Conservation (phyloP, 2,329 filamentous ascomycete genomes). For the Aspergillus udagawae region DNA sequence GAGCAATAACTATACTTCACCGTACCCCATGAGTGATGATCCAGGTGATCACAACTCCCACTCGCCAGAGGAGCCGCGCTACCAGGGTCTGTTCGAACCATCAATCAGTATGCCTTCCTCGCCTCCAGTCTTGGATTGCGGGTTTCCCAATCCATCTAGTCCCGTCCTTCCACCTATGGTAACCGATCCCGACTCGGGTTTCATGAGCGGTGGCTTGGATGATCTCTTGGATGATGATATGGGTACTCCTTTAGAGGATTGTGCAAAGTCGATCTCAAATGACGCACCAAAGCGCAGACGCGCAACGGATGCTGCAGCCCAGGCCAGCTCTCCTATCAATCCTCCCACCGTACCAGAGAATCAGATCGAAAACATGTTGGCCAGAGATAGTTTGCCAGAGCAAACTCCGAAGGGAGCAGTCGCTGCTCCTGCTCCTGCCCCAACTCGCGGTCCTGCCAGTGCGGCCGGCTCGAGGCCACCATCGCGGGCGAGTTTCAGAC, state of each 20-base stretch:
- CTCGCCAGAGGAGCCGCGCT: constrained; percentile 49
- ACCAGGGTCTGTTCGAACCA: constrained; percentile 56
- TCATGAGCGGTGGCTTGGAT: constrained; percentile 75
- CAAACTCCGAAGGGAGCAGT: constrained; percentile 18
- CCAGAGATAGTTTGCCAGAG: constrained; percentile 17
- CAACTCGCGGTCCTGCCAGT: constrained; percentile 25
- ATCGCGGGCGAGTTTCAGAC: constrained; percentile 34
- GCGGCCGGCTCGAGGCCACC: constrained; percentile 32
- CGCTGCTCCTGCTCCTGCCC: constrained; percentile 14
- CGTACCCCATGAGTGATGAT: constrained; percentile 38
- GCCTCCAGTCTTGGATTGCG: constrained; percentile 70
- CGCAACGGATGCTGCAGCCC: constrained; percentile 20
- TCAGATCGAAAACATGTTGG: constrained; percentile 16
- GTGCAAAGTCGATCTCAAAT: constrained; percentile 15
- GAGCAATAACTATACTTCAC: constrained; percentile 36
- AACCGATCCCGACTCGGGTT: constrained; percentile 65
- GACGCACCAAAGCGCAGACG: constrained; percentile 16
- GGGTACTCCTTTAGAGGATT: constrained; percentile 24
- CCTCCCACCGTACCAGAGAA: constrained; percentile 17
- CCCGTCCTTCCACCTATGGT: constrained; percentile 65
- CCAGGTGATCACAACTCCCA: constrained; percentile 45
- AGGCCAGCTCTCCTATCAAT: constrained; percentile 25
- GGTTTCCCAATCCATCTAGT: constrained; percentile 69
- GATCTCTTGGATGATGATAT: constrained; percentile 62
- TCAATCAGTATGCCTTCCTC: constrained; percentile 84